These are phyloP conservation scores for Saxispiralis lemnorum DNA, from an alignment of 495 filamentous ascomycete genomes.

Conservation along the genomic window DNA sequence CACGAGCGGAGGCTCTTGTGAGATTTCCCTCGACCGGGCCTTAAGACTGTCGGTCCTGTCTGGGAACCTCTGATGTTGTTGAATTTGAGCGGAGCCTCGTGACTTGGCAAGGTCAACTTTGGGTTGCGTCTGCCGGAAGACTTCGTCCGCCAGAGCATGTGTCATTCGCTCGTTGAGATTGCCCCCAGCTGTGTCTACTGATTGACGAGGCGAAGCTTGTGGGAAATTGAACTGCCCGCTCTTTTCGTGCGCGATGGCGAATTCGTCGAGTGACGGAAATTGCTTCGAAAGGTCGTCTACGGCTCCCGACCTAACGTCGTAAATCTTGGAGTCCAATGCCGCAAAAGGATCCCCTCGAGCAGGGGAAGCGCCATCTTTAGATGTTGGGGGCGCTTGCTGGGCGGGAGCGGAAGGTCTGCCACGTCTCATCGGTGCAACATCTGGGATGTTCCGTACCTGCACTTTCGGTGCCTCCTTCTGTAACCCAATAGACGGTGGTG, in stretches of 20 bases:
- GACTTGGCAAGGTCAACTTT: slow-evolving; percentile 5
- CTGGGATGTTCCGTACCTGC: slow-evolving; percentile 57
- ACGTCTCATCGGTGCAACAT: slow-evolving; percentile 86
- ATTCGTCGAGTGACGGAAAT: slow-evolving; percentile 87
- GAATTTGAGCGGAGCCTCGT: background rate
- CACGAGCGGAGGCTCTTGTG: slow-evolving; percentile 7
- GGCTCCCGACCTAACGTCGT: slow-evolving; percentile 30
- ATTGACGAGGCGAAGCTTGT: slow-evolving; percentile 29
- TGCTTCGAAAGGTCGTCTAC: slow-evolving; percentile 65
- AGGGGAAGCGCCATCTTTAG: slow-evolving; percentile 59
- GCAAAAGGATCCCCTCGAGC: slow-evolving; percentile 74
- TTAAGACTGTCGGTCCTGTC: background rate
- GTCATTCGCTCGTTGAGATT: slow-evolving; percentile 53
- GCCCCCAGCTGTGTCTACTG: slow-evolving; percentile 30
- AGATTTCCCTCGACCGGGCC: background rate
- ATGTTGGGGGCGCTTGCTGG: slow-evolving; percentile 21
- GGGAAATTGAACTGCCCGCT: slow-evolving; percentile 77
- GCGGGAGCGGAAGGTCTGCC: slow-evolving; percentile 51
- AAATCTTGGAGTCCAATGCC: slow-evolving; percentile 49
- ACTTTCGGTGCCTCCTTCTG: slow-evolving; percentile 47
- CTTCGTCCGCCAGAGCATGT: slow-evolving; percentile 75
- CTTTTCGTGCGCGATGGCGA: slow-evolving; percentile 72
- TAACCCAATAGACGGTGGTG: slow-evolving; percentile 48
- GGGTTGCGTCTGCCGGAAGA: slow-evolving; percentile 39
- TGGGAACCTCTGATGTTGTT: background rate